phyloP scores from a whole-genome alignment of 805 yeast species.

The Starmerella sirachaensis region DNA sequence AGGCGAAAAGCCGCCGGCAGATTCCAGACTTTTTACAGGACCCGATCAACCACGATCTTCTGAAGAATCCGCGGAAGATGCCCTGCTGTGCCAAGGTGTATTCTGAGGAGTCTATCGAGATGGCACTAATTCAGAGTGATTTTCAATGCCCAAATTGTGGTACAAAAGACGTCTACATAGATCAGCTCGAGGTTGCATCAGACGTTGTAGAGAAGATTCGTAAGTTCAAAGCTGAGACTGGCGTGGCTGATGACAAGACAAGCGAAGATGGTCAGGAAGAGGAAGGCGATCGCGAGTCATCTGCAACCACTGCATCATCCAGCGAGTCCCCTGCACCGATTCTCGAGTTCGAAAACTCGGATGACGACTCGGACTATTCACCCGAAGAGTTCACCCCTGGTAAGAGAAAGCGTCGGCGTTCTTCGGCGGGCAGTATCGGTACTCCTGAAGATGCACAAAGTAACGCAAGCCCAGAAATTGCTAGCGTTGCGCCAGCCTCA shows the following conservation, averaged over 20 bases:
- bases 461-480: no score
- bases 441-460: no score
- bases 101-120: conserved; percentile 53
- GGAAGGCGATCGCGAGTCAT: background rate
- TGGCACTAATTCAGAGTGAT: conserved; percentile 61
- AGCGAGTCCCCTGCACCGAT: background rate
- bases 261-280: conserved; percentile 1
- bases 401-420: conserved; percentile 11
- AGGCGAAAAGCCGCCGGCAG: conserved; percentile 36
- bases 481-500: background rate
- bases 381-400: conserved; percentile 8
- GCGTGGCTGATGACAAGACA: conserved; percentile 13
- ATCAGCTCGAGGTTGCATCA: conserved; percentile 50
- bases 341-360: background rate
- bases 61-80: conserved; percentile 63
- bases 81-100: conserved; percentile 61
- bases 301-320: background rate
- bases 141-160: conserved; percentile 85
- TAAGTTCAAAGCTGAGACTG: conserved; percentile 26
- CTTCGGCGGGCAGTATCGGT: conserved; percentile 5
- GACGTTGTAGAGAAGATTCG: conserved; percentile 47
- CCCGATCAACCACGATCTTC: conserved; percentile 54
- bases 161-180: conserved; percentile 60
- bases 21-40: conserved; percentile 50
- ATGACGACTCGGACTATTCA: conserved; percentile 12